Base-by-base conservation (phyloP, 371 early-diverging fungal genomes). In the Saksenaea vasiformis region DNA sequence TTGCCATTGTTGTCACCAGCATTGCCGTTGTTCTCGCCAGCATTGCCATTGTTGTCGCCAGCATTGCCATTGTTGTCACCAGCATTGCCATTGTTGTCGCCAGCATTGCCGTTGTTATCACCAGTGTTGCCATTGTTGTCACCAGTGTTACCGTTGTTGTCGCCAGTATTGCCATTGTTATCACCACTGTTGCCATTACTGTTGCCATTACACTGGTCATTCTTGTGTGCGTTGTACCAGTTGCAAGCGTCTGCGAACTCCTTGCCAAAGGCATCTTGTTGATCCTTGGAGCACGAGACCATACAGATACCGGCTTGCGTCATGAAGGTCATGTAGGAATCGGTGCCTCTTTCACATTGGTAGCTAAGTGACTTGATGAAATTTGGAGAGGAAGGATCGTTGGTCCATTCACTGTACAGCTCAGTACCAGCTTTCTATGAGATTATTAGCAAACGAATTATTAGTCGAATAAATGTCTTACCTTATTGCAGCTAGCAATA, bases 261-360 rank as follows among this genome's bases (percentile, higher is more conserved):
- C 0, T 11, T 14, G 1, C 19, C 37, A 62, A 68, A 68, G 9
- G 35, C 36, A 11, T 56, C 59, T 10, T 56, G 61, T 39, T 70
- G 66, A 13, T 61, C 54, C 9, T 41, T 31, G 34, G 69, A 68
- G 36, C 78, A 78, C 1, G 54, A 62, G n/a, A 60, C 58, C 71
- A 73, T 71, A 60, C 78, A 78, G 24, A 66, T 72, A 36, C 78
- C 75, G 34, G 71, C 76, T 11, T 60, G 54, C 27, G 71, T 78
- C 76, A 75, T 75, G 62, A 75, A 78, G 13, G 65, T 37, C 0
- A 14, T 36, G 19, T 72, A 73, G 14, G 72, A 65, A 43, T 64
- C 27, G 22, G 67, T 58, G 8, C 60, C 64, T 34, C 68, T 63
- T 34, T 66, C 68, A 51, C 73, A 75, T 61, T 68, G 61, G 41